Evolutionary conservation across 108 stramenopile genomes (phyloP).

Genomic region (Stephanodiscus triporus): DNA sequence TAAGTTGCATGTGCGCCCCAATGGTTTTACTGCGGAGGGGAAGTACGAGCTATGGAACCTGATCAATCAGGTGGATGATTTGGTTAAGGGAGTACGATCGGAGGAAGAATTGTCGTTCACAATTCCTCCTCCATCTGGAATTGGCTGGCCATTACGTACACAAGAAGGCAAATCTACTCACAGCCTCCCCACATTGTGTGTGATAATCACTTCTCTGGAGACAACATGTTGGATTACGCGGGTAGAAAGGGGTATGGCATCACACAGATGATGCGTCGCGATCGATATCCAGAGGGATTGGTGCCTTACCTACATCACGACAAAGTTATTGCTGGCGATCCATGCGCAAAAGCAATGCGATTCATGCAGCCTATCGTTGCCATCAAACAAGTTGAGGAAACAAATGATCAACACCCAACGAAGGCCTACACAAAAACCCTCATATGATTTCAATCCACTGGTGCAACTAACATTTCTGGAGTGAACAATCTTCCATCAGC

Average conservation of each 20-base stretch:
- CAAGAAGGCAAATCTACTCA: conserved; percentile 13
- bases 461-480: too few relatives aligned
- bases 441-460: too few relatives aligned
- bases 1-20: not conserved
- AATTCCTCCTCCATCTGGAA: not conserved
- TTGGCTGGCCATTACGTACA: not conserved
- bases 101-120: not conserved
- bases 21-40: conserved; percentile 3
- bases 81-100: too few relatives aligned
- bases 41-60: conserved; percentile 5
- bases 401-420: too few relatives aligned
- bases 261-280: not conserved
- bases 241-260: conserved; percentile 14
- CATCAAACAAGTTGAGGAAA: too few relatives aligned
- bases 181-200: too few relatives aligned
- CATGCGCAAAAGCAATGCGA: not conserved
- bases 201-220: too few relatives aligned
- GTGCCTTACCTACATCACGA: conserved; percentile 6
- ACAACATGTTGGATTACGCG: not conserved
- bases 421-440: too few relatives aligned
- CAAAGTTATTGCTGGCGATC: not conserved
- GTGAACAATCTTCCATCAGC: not conserved
- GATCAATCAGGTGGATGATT: too few relatives aligned
- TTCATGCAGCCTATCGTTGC: too few relatives aligned
- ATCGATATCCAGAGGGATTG: conserved; percentile 10